These are phyloP conservation scores for Cicer pinnatifidum DNA, from an alignment of 306 rosid genomes.

Conservation along the genomic window DNA sequence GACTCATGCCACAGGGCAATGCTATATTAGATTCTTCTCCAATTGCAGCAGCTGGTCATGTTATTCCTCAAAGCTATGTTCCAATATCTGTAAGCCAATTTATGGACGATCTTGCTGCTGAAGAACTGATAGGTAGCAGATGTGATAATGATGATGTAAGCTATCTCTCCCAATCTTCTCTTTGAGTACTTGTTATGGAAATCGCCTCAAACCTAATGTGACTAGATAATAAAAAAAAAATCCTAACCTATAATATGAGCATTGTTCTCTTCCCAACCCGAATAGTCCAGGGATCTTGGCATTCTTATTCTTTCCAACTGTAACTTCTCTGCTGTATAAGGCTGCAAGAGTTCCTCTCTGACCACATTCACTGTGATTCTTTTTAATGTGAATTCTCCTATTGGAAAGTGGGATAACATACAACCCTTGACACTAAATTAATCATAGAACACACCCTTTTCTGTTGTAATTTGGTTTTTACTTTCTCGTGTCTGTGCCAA, in stretches of 20 bases:
- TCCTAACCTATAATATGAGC: conserved; percentile 31
- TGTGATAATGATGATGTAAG: conserved; percentile 71
- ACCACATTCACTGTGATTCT: conserved; percentile 13
- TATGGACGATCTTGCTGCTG: conserved; percentile 97
- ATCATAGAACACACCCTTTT: background rate
- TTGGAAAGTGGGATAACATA: conserved; percentile 8
- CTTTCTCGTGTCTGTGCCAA: background rate
- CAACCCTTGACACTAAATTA: background rate
- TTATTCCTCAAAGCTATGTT: conserved; percentile 83
- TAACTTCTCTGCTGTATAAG: conserved; percentile 25
- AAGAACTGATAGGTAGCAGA: conserved; percentile 71
- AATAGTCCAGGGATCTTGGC: conserved; percentile 15
- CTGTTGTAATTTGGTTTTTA: conserved; percentile 30
- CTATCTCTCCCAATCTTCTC: conserved; percentile 44
- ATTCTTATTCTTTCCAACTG: conserved; percentile 30
- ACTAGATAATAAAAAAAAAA: conserved; percentile 23
- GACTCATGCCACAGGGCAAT: conserved; percentile 95
- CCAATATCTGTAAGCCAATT: conserved; percentile 98
- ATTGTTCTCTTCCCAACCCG: conserved; percentile 15
- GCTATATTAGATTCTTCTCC: conserved; percentile 95
- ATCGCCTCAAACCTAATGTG: background rate
- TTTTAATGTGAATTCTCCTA: conserved; percentile 12
- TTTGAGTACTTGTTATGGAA: conserved; percentile 23
- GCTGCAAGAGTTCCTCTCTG: conserved; percentile 14
- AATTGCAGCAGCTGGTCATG: conserved; percentile 93